phyloP scores from a whole-genome alignment of 1,284 basidiomycete species.

The Ustilago hordei region DNA sequence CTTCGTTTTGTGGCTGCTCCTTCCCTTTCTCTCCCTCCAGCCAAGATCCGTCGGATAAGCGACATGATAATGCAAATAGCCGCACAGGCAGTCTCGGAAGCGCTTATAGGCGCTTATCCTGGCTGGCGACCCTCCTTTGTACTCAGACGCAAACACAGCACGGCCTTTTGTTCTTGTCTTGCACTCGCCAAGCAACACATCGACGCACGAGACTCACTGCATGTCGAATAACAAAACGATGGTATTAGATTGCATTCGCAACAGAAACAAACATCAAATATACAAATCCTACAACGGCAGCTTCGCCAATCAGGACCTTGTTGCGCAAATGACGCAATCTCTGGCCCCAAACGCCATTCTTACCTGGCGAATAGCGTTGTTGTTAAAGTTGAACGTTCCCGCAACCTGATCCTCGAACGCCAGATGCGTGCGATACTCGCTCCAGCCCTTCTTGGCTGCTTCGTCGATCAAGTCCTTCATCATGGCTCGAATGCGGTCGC shows the following conservation, averaged over 20 bases:
- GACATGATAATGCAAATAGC: neutral
- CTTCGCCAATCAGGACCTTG: neutral
- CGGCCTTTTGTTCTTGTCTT: neutral
- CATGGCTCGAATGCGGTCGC: constrained; percentile 40
- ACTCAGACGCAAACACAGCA: neutral
- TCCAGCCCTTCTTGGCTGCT: constrained; percentile 56
- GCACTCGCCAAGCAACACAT: no score
- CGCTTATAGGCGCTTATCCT: neutral
- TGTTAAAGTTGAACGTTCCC: constrained; percentile 39
- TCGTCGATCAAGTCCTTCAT: constrained; percentile 47
- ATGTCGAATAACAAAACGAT: no score
- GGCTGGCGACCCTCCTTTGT: neutral
- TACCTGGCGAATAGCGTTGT: constrained; percentile 62
- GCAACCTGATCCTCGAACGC: constrained; percentile 8
- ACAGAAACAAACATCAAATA: no score
- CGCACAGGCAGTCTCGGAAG: neutral
- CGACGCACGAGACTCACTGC: no score
- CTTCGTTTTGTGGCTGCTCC: neutral
- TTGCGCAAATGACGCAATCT: constrained; percentile 28
- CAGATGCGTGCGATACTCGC: constrained; percentile 27
- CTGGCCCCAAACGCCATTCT: constrained; percentile 53
- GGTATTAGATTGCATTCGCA: no score
- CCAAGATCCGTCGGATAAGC: neutral
- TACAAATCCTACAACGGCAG: no score
- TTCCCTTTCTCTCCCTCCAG: neutral